These are phyloP conservation scores for Scedosporium boydii DNA, from an alignment of 2,329 filamentous ascomycete genomes.

Conservation along the genomic window DNA sequence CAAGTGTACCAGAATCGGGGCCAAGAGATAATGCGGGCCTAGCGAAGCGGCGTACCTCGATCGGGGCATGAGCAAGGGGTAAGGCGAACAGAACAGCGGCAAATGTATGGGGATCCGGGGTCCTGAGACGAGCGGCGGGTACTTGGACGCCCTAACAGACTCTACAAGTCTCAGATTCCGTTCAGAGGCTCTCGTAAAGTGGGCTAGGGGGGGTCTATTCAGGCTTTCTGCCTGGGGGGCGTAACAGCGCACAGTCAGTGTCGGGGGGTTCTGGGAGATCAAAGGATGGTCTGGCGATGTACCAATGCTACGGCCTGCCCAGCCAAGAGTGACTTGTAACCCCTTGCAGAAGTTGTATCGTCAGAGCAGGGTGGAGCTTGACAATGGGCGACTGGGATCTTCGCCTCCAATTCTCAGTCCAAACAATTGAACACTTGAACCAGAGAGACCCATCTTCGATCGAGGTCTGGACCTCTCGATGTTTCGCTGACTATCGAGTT, in stretches of 20 bases:
- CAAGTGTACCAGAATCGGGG: background rate
- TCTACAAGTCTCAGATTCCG: background rate
- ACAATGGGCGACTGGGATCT: background rate
- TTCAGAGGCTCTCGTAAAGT: background rate
- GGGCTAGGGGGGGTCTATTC: background rate
- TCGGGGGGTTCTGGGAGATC: background rate
- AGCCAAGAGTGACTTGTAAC: background rate
- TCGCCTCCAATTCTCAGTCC: background rate
- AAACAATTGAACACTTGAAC: background rate
- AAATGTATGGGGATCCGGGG: constrained; percentile 5
- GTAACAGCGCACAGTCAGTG: constrained; percentile 1
- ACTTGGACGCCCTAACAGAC: background rate
- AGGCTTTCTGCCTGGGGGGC: background rate
- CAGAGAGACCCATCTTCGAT: background rate
- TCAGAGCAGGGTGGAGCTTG: background rate
- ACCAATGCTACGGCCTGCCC: background rate
- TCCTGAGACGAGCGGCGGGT: background rate
- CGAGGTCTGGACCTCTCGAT: background rate
- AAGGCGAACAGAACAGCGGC: constrained; percentile 9
- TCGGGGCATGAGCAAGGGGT: constrained; percentile 8
- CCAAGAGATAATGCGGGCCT: background rate
- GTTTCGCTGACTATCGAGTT: background rate
- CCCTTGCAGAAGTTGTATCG: background rate
- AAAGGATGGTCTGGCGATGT: background rate
- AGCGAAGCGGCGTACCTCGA: background rate